Percentiles rank a stretch among this genome's conserved stretches.
Conservation (phyloP, 306 rosid species). For the Castanopsis chinensis region DNA sequence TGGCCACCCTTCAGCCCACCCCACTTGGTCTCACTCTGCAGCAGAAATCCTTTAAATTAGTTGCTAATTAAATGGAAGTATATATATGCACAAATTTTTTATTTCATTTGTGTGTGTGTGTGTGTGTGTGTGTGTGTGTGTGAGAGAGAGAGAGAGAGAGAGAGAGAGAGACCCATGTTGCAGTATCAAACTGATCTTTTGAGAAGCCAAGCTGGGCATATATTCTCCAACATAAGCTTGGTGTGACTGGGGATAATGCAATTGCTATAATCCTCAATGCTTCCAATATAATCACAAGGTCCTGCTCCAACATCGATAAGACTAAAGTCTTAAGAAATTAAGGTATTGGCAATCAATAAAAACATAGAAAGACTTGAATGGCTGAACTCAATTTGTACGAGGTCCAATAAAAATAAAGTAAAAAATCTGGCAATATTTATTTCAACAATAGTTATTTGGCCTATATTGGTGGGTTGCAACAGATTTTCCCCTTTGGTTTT, state of each 20-base stretch:
- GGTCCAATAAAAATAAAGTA: not conserved
- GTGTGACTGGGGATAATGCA: conserved; percentile 73
- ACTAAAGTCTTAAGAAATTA: not conserved
- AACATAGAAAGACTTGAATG: not conserved
- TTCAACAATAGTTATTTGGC: not conserved
- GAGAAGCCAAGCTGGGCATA: conserved; percentile 84
- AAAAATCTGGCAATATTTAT: not conserved
- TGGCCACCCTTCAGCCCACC: conserved; percentile 87
- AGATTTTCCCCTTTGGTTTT: not conserved
- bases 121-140: not conserved
- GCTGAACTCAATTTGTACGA: not conserved
- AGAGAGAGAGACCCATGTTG: conserved; percentile 74
- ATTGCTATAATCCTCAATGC: conserved; percentile 78
- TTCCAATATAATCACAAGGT: conserved; percentile 89
- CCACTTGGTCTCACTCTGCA: conserved; percentile 79
- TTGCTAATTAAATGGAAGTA: conserved; percentile 15
- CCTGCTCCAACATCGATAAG: conserved; percentile 50
- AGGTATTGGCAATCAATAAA: conserved; percentile 12
- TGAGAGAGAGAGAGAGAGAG: conserved; percentile 4
- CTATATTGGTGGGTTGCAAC: not conserved
- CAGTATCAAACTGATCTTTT: conserved; percentile 64
- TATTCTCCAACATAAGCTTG: conserved; percentile 82
- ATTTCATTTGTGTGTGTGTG: not conserved
- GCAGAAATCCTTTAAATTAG: conserved; percentile 32
- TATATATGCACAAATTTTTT: not conserved